Percentiles rank a stretch among this genome's conserved stretches.
These are phyloP conservation scores for Candida pseudofarinosa DNA, from an alignment of 805 yeast genomes.

Conservation along the genomic window DNA sequence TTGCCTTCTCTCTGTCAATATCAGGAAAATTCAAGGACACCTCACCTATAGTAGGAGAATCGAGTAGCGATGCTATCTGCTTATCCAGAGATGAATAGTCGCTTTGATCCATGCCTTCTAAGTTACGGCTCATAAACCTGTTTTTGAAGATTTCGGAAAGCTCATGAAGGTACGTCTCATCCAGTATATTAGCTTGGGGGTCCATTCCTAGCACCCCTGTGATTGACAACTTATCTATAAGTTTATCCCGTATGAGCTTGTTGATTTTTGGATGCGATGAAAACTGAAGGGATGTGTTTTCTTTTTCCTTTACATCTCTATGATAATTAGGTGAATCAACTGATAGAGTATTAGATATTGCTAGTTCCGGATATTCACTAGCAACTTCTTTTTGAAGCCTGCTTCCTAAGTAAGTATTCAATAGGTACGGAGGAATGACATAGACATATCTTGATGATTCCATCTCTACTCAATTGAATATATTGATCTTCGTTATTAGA, in stretches of 20 bases:
- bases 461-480: conserved; percentile 3
- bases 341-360: conserved; percentile 22
- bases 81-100: not conserved
- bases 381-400: conserved; percentile 23
- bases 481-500: not conserved
- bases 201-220: conserved; percentile 32
- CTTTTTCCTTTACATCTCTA: conserved; percentile 10
- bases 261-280: conserved; percentile 30
- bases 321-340: conserved; percentile 22
- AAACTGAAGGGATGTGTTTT: conserved; percentile 13
- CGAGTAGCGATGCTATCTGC: conserved; percentile 4
- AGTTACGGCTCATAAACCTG: conserved; percentile 18
- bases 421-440: conserved; percentile 41
- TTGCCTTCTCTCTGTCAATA: conserved; percentile 16
- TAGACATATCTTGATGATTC: conserved; percentile 20
- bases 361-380: conserved; percentile 20
- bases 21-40: conserved; percentile 7
- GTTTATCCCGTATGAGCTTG: conserved; percentile 27
- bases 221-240: conserved; percentile 30
- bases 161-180: conserved; percentile 28
- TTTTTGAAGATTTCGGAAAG: conserved; percentile 28
- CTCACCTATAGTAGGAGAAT: conserved; percentile 16
- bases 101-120: conserved; percentile 1
- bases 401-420: conserved; percentile 34
- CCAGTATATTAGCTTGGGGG: conserved; percentile 22